These are phyloP conservation scores for Penicillium sp. DNA, from an alignment of 2,329 filamentous ascomycete genomes.

Conservation along the genomic window DNA sequence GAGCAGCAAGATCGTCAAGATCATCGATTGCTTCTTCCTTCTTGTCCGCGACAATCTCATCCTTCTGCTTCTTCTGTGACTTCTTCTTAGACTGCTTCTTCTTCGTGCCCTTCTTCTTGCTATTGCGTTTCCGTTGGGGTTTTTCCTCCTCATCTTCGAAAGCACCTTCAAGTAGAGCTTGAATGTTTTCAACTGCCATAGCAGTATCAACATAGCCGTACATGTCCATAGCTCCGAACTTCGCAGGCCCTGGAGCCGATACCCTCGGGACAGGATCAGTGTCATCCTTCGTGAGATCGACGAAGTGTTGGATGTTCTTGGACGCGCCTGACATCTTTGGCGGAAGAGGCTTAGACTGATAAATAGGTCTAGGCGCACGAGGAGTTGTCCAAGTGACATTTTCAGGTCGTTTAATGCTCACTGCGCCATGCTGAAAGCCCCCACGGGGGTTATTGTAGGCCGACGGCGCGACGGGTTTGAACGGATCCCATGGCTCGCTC, in stretches of 20 bases:
- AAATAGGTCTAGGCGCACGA: slow-evolving; percentile 52
- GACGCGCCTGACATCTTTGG: slow-evolving; percentile 40
- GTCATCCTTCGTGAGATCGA: slow-evolving; percentile 50
- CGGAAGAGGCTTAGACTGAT: slow-evolving; percentile 48
- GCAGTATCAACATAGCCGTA: slow-evolving; percentile 49
- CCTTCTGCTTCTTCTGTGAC: neutral
- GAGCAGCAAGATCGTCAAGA: slow-evolving; percentile 43
- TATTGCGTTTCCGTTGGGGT: slow-evolving; percentile 33
- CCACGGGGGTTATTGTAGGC: slow-evolving; percentile 34
- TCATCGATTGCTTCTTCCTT: slow-evolving; percentile 30
- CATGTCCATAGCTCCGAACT: slow-evolving; percentile 54
- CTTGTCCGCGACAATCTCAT: neutral
- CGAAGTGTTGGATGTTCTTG: slow-evolving; percentile 45
- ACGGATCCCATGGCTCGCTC: slow-evolving; percentile 39
- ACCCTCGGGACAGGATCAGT: slow-evolving; percentile 49
- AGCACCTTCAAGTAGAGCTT: slow-evolving; percentile 49
- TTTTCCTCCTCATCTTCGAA: slow-evolving; percentile 48
- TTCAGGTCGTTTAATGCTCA: slow-evolving; percentile 49
- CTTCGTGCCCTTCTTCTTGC: slow-evolving; percentile 34
- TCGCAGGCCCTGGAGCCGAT: slow-evolving; percentile 41
- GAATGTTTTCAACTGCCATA: slow-evolving; percentile 52
- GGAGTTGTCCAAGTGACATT: slow-evolving; percentile 49
- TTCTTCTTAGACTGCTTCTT: slow-evolving; percentile 20
- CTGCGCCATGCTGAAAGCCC: slow-evolving; percentile 28
- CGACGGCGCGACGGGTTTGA: slow-evolving; percentile 39